Evolutionary conservation across 2,329 filamentous ascomycete genomes (phyloP).

Genomic region (Aschersonia sp.): DNA sequence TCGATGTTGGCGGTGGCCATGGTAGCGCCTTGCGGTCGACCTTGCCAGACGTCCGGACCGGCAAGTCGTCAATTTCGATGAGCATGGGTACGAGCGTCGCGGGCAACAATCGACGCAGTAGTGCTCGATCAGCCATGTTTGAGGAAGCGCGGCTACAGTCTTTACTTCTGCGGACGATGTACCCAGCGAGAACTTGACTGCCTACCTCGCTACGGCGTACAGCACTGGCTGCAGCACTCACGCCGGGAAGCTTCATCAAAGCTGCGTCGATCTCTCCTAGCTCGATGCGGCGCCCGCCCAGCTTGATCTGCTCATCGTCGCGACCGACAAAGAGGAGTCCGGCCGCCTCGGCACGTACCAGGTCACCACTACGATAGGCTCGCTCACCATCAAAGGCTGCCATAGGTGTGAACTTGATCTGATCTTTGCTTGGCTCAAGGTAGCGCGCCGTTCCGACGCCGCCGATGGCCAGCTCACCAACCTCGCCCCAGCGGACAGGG

Average conservation of each 20-base stretch:
- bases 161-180: conserved; percentile 5
- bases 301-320: conserved; percentile 13
- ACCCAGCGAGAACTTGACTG: conserved; percentile 9
- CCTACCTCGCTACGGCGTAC: conserved; percentile 8
- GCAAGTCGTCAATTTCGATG: conserved; percentile 7
- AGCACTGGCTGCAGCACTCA: conserved; percentile 7
- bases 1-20: conserved; percentile 5
- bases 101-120: conserved; percentile 5
- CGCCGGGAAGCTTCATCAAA: conserved; percentile 8
- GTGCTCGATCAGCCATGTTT: conserved; percentile 1
- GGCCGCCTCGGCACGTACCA: conserved; percentile 8
- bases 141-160: background rate
- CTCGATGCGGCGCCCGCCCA: conserved; percentile 13
- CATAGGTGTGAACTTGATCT: conserved; percentile 6
- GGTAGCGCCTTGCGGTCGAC: conserved; percentile 9
- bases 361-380: conserved; percentile 10
- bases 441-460: conserved; percentile 8
- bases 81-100: conserved; percentile 9
- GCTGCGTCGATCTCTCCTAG: conserved; percentile 12
- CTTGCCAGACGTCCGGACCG: conserved; percentile 9
- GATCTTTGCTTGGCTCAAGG: conserved; percentile 6
- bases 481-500: conserved; percentile 18
- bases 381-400: conserved; percentile 5
- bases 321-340: conserved; percentile 10
- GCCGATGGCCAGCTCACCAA: conserved; percentile 8